Base-by-base conservation (phyloP, 179 eudicot species). In the Dionaea muscipula region DNA sequence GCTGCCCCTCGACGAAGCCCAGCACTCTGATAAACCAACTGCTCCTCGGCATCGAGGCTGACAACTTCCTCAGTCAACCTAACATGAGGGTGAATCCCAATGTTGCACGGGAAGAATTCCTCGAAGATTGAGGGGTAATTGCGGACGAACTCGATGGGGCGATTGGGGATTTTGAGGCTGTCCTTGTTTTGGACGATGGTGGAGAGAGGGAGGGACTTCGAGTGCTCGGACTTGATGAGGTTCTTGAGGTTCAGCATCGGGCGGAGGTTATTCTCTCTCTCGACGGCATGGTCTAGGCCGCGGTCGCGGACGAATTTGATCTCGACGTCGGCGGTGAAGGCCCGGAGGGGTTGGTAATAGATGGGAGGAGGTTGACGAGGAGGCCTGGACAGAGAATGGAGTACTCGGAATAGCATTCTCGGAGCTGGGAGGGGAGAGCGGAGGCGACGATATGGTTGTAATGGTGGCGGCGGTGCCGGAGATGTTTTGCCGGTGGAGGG, bases 61-160 rank as follows among this genome's bases (percentile, higher is more conserved):
- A 89, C 59, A 13, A 55, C 69, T 53, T 79, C 73, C 1, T 63
- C 72, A 11, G 85, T 79, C 41, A 86, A 61, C 61, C 79, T 71
- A 57, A 89, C 61, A 61, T 86, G 94, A 6, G 97, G 95, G 21
- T 74, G 78, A 24, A 79, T 53, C 21, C 68, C 68, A 25, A 81
- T 28, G 41, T 76, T 66, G 9, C 76, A 83, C 26, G 95, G 94
- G 25, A 70, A 60, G 39, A 74, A 81, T 33, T 61, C 62, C 49
- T 74, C 72, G 17, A 89, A 89, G 55, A 81, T 50, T 1, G 72
- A 61, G 8, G 94, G 93, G 51, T 77, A 86, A 24, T 65, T 76
- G 21, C 95, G 83, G 58, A 83, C 64, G 51, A 89, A 89, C 0
- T 89, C 97, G 44, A 83, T 78, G 24, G 85, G 84, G 17, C 95